Evolutionary conservation across 179 eudicot species (phyloP), one percentile per base, ranked within the genome.

Genomic region (Spinacia oleracea): DNA sequence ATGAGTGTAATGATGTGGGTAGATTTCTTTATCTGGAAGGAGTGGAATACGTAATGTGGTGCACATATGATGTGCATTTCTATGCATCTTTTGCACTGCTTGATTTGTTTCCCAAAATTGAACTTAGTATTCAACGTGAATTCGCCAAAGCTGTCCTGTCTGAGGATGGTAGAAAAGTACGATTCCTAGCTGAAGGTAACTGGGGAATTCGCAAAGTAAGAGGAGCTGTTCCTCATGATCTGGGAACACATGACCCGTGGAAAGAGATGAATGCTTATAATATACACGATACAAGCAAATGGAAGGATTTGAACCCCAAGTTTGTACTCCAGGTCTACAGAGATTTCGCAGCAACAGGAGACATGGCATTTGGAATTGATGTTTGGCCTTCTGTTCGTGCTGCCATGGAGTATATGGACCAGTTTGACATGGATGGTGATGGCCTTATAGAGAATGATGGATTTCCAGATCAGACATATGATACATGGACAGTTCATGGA

Each of bases 171-270:
- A 90, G 99, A 81, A 96, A 83, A 85, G 92, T 93, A 64, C 88
- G 87, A 77, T 92, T 89, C 82, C 84, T 96, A 60, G 96, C 98
- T 2, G 96, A 93, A 80, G 99, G 99, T 50, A 93, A 89, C 50
- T 84, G 89, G 77, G 99, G 98, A 75, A 89, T 92, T 55, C 98
- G 98, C 31, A 96, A 96, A 84, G 96, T 84, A 21, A 90, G 85
- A 81, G 99, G 99, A 74, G 99, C 99, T 45, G 86, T 92, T 67
- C 99, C 99, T 75, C 99, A 96, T 88, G 99, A 96, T 85, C 84
- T 96, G 78, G 99, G 99, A 77, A 90, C 89, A 70, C 98, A 96
- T 74, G 99, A 96, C 80, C 99, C 99, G 9, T 96, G 99, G 99
- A 90, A 90, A 68, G 99, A 96, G 83, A 92, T 96, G 99, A 96